Evolutionary conservation across 2,329 filamentous ascomycete species (phyloP), one percentile per base, ranked within the genome.

Genomic region (Colletotrichum gigasporum): DNA sequence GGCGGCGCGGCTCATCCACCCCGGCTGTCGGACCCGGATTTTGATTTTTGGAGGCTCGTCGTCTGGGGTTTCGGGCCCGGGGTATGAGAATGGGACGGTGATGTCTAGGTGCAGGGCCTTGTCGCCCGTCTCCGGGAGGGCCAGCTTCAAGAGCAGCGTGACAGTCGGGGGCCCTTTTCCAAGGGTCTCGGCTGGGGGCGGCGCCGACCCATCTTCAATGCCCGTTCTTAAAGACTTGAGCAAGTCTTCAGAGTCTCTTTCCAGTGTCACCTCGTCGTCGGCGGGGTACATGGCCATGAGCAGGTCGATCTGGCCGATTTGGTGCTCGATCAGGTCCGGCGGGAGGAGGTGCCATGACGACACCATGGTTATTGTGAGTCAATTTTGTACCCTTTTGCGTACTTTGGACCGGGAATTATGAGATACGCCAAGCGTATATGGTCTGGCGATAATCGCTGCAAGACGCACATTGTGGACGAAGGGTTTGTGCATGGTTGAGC

Each of bases 1-100:
- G 20, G 84, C 79, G 6, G 82, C 80, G 68, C 81, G 85, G 59
- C 77, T 85, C 73, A 86, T 78, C 84, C 84, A 87, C 0, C 73
- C 69, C 1, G 84, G 83, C 44, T 86, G 83, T 6, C 81, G 80
- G 9, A 85, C 69, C 4, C 79, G 76, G 8, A 80, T 74, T n/a
- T 70, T 75, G 2, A 80, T 72, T 4, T 74, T 70, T 1, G 83
- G 82, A 1, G 82, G 71, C 12, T 84, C 80, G 0, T 69, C 70
- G 1, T 70, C 63, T 7, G 24, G 20, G 2, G 45, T 54, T 1
- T 54, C 50, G 3, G n/a, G 4, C n/a, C n/a, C n/a, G n/a, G 30
- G 3, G 11, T 61, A 62, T 5, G 64, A 44, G 14, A 82, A 59
- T 0, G 80, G 79, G 1, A 80, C 66, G 0, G 69, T 69, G 18